Evolutionary conservation across 768 basidiomycete species (phyloP).

Genomic region (Lentinus brumalis): DNA sequence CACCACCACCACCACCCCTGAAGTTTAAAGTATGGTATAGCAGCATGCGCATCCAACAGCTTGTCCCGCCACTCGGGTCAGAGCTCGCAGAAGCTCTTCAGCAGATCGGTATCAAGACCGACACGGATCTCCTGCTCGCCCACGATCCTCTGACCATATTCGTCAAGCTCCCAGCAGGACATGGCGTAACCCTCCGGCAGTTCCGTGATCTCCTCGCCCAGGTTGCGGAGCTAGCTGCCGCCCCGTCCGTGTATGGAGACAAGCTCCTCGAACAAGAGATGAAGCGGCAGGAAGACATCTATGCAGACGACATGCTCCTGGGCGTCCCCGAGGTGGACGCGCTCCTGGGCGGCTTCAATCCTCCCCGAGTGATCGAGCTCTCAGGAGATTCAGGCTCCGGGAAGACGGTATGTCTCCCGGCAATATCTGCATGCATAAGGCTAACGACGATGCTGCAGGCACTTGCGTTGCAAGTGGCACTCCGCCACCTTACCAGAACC

Average conservation of each 20-base stretch:
- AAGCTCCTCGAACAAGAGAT: conserved; percentile 26
- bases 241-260: conserved; percentile 40
- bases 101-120: conserved; percentile 53
- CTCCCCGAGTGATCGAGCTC: conserved; percentile 61
- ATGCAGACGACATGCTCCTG: conserved; percentile 2
- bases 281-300: conserved; percentile 10
- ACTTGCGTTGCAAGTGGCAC: conserved; percentile 58
- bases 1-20: no score
- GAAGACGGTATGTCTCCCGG: conserved; percentile 54
- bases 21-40: no score
- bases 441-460: conserved; percentile 39
- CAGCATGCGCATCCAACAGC: conserved; percentile 25
- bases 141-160: conserved; percentile 51
- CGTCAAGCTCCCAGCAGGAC: conserved; percentile 50
- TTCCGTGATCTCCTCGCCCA: conserved; percentile 42
- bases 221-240: conserved; percentile 47
- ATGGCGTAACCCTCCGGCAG: conserved; percentile 46
- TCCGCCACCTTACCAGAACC: conserved; percentile 50
- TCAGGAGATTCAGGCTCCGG: conserved; percentile 67
- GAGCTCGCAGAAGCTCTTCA: conserved; percentile 51
- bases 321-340: conserved; percentile 55
- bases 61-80: conserved; percentile 36
- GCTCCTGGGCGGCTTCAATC: conserved; percentile 52
- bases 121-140: conserved; percentile 58
- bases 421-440: not conserved